Conservation (phyloP, 345 rosid genomes). For the Eucalyptus microcorys region DNA sequence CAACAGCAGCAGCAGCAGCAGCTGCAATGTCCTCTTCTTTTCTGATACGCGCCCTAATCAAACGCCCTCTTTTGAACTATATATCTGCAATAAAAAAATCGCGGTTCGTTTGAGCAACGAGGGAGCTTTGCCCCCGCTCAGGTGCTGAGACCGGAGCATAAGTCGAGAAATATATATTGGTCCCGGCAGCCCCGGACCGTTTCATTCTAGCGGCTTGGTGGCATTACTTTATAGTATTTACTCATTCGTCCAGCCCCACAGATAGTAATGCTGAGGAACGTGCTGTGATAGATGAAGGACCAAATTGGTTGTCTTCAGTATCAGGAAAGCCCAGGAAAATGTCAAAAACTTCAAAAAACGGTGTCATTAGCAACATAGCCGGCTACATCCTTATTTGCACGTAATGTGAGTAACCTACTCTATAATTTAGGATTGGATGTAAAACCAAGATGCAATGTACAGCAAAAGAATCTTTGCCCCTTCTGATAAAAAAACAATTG, state of each 20-base stretch:
- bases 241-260: background rate
- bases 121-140: background rate
- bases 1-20: background rate
- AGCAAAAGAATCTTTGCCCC: background rate
- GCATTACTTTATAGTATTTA: background rate
- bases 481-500: background rate
- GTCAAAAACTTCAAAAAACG: background rate
- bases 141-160: background rate
- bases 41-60: background rate
- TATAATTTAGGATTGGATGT: background rate
- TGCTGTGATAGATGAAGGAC: background rate
- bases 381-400: background rate
- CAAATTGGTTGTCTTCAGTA: background rate
- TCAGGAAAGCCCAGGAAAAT: background rate
- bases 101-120: background rate
- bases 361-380: background rate
- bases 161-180: background rate
- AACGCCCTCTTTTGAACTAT: background rate
- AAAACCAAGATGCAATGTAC: background rate
- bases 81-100: background rate
- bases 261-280: background rate
- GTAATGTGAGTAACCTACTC: background rate
- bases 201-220: background rate
- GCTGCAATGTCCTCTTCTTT: background rate
- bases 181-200: accelerated